Evolutionary conservation across 2,329 filamentous ascomycete genomes (phyloP), one percentile per base, ranked within the genome.

Genomic region (Waltergamsia citrina): DNA sequence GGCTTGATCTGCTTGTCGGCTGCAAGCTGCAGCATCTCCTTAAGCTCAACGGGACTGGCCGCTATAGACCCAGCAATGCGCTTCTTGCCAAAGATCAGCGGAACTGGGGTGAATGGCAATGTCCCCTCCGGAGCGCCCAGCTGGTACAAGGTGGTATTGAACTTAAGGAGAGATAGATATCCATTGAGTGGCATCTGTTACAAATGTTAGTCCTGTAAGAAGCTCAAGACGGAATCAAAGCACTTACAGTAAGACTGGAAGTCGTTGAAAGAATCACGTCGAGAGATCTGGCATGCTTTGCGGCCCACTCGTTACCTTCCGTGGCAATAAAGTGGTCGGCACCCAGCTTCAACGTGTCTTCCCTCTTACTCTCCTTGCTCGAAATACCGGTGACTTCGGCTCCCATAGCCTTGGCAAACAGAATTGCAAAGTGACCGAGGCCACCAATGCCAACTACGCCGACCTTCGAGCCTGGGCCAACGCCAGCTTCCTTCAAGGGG

Each of bases 361-460:
- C 60, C 29, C 60, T 60, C 60, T 79, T 80, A 36, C 49, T 53
- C 6, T 52, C 55, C 14, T 55, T 64, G 25, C 74, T 65, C 11
- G 70, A 76, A 47, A 78, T 78, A 7, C 67, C 74, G 7, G 76
- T 68, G 10, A 79, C 69, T 29, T 66, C 63, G n/a, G 70, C 73
- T 8, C 71, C 73, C 9, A 85, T 53, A 2, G 80, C 80, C 52
- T 74, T 78, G 2, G 81, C 80, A 43, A 76, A 82, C 26, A 81
- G 54, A 8, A 85, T 57, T 4, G 74, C 81, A 44, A 84, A 76
- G 54, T 85, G 79, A 0, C 80, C 79, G 2, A 84, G 54, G 3
- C 80, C 79, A 7, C 80, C 80, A 11, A 85, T 61, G 3, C 80
- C 79, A 15, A 83, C 60, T 39, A 85, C 70, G 1, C 73, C 80